Evolutionary conservation across 495 filamentous ascomycete species (phyloP).

Genomic region (Jackrogersella minutella): DNA sequence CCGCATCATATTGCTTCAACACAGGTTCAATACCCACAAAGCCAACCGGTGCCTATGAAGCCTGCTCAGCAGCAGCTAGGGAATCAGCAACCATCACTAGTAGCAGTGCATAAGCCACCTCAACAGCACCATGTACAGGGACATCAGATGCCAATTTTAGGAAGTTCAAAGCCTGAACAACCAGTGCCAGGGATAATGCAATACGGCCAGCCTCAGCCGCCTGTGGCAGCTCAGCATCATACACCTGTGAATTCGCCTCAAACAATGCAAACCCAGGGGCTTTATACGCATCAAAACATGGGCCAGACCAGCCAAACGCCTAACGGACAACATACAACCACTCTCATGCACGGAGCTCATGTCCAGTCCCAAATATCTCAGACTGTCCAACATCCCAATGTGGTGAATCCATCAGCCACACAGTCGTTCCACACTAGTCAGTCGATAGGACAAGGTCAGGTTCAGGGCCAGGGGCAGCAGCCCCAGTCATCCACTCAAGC

Average conservation of each 20-base stretch:
- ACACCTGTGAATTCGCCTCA: not conserved
- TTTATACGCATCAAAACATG: constrained; percentile 7
- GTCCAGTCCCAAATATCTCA: constrained; percentile 17
- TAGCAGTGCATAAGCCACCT: constrained; percentile 11
- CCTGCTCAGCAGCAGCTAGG: constrained; percentile 17
- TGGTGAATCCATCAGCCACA: not conserved
- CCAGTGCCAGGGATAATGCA: constrained; percentile 11
- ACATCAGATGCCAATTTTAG: not conserved
- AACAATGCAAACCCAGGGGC: constrained; percentile 4
- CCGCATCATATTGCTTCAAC: not conserved
- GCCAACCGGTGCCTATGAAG: not conserved
- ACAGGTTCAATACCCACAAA: constrained; percentile 9
- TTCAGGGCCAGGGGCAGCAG: not conserved
- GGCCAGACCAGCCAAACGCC: constrained; percentile 6
- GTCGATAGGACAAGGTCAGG: constrained; percentile 12
- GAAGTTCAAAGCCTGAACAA: constrained; percentile 6
- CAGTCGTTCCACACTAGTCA: constrained; percentile 13
- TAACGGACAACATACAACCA: constrained; percentile 1
- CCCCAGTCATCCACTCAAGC: constrained; percentile 11
- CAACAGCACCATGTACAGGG: constrained; percentile 22
- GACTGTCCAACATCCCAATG: constrained; percentile 6
- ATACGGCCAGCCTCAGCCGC: constrained; percentile 23
- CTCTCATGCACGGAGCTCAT: not conserved
- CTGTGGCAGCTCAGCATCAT: constrained; percentile 32
- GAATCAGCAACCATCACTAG: constrained; percentile 9